A percentile compares a stretch with the other conserved stretches of the same genome.
phyloP scores from a whole-genome alignment of 2,329 filamentous ascomycete genomes.

The Sporothrix sp. region DNA sequence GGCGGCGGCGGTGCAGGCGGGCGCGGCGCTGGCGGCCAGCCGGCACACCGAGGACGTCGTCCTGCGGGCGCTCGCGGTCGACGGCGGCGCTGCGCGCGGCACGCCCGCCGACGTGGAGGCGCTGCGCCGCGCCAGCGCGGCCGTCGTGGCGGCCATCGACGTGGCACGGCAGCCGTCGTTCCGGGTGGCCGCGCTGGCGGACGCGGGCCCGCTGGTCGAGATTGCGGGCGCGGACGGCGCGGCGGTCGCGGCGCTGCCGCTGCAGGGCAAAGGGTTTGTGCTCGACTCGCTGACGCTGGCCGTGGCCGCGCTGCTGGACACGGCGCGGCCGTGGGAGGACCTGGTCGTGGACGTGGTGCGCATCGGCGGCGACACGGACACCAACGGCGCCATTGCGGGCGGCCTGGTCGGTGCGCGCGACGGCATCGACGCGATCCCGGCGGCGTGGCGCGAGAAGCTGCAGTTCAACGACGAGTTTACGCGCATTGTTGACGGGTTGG shows the following conservation, averaged over 20 bases:
- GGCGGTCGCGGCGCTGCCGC: constrained; percentile 19
- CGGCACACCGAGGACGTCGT: background rate
- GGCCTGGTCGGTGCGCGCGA: constrained; percentile 37
- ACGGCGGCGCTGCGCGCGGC: background rate
- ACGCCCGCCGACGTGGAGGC: background rate
- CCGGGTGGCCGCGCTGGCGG: constrained; percentile 23
- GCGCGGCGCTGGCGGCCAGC: constrained; percentile 17
- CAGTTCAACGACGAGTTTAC: constrained; percentile 33
- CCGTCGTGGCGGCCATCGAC: constrained; percentile 19
- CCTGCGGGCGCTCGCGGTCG: background rate
- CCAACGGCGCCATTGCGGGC: constrained; percentile 37
- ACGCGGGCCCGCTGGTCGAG: constrained; percentile 21
- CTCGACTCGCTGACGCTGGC: constrained; percentile 33
- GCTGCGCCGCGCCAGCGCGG: background rate
- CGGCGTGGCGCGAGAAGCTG: constrained; percentile 29
- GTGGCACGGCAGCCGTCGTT: constrained; percentile 21
- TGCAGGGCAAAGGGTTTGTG: constrained; percentile 31
- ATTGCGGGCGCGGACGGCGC: background rate
- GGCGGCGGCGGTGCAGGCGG: constrained; percentile 24
- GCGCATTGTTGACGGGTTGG: background rate
- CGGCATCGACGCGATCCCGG: constrained; percentile 32
- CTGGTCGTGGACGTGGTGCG: constrained; percentile 36
- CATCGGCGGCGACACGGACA: constrained; percentile 37
- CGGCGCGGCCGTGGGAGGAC: constrained; percentile 29
- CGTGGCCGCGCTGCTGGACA: constrained; percentile 34